Evolutionary conservation across 2,329 filamentous ascomycete species (phyloP).

Genomic region (Colletotrichum sp.): DNA sequence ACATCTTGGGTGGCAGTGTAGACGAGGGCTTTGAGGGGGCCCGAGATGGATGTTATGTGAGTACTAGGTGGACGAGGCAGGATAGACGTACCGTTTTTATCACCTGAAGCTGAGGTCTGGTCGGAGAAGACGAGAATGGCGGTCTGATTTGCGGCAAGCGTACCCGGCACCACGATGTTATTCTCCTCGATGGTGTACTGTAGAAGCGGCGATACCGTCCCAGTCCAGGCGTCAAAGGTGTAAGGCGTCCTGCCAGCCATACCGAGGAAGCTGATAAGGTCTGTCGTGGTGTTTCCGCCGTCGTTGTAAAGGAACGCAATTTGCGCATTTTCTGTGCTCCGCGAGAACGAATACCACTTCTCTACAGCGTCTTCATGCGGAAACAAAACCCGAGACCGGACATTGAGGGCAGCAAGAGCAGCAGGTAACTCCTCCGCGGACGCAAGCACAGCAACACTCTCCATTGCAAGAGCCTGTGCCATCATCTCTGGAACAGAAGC

Average conservation of each 20-base stretch:
- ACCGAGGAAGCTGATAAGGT: not conserved
- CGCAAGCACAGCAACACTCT: not conserved
- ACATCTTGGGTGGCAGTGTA: not conserved
- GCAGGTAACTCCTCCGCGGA: not conserved
- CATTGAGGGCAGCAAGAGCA: not conserved
- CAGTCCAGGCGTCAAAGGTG: not conserved
- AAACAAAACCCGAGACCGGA: not conserved
- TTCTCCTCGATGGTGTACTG: not conserved
- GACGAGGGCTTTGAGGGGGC: not conserved
- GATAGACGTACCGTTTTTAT: not conserved
- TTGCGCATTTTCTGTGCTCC: not conserved
- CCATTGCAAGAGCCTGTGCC: not conserved
- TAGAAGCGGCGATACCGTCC: not conserved
- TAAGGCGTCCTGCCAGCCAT: not conserved
- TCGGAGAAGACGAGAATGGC: not conserved
- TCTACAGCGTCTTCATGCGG: not conserved
- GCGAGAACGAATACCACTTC: not conserved
- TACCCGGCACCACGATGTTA: not conserved
- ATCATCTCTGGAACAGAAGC: not conserved
- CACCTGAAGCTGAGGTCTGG: fast-evolving
- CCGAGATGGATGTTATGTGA: not conserved
- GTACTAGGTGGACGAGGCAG: not conserved
- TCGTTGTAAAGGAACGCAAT: constrained; percentile 9
- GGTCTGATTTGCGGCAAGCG: not conserved
- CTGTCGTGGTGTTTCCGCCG: not conserved